phyloP scores from a whole-genome alignment of 179 eudicot species.

The Dionaea muscipula region DNA sequence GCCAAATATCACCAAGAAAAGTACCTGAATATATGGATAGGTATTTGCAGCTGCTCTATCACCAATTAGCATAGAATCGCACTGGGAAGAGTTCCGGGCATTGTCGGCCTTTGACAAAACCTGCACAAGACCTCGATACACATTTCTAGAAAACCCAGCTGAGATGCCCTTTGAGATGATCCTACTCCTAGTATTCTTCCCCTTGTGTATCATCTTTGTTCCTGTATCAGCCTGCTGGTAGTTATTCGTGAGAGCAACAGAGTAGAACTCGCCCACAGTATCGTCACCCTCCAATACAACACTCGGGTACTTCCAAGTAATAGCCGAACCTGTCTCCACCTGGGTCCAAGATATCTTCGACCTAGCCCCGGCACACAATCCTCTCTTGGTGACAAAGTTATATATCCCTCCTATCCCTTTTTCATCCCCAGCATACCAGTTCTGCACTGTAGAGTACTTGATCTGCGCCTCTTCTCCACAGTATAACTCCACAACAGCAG shows the following conservation, averaged over 20 bases:
- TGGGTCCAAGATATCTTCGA: slow-evolving; percentile 98
- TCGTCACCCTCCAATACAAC: slow-evolving; percentile 85
- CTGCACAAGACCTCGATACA: slow-evolving; percentile 92
- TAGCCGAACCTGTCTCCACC: slow-evolving; percentile 97
- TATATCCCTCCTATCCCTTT: slow-evolving; percentile 82
- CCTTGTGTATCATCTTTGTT: slow-evolving; percentile 94
- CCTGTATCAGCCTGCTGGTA: slow-evolving; percentile 95
- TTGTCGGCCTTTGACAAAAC: slow-evolving; percentile 67
- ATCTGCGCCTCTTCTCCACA: slow-evolving; percentile 68
- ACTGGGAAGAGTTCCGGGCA: slow-evolving; percentile 78
- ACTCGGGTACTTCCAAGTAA: slow-evolving; percentile 98
- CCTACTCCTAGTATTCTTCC: slow-evolving; percentile 79
- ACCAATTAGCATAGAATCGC: slow-evolving; percentile 98
- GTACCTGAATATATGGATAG: slow-evolving; percentile 90
- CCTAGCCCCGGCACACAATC: slow-evolving; percentile 62
- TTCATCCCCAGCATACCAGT: slow-evolving; percentile 95
- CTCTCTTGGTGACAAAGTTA: slow-evolving; percentile 88
- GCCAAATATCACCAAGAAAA: background rate
- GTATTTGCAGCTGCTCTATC: slow-evolving; percentile 88
- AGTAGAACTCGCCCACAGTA: slow-evolving; percentile 90
- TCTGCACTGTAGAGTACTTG: slow-evolving; percentile 88
- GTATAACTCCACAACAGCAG: slow-evolving; percentile 89
- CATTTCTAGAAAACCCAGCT: slow-evolving; percentile 76
- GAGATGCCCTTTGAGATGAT: slow-evolving; percentile 96
- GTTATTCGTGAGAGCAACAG: slow-evolving; percentile 86